These are phyloP conservation scores for Bryoglossum gracile DNA, from an alignment of 495 filamentous ascomycete species.

Conservation along the genomic window DNA sequence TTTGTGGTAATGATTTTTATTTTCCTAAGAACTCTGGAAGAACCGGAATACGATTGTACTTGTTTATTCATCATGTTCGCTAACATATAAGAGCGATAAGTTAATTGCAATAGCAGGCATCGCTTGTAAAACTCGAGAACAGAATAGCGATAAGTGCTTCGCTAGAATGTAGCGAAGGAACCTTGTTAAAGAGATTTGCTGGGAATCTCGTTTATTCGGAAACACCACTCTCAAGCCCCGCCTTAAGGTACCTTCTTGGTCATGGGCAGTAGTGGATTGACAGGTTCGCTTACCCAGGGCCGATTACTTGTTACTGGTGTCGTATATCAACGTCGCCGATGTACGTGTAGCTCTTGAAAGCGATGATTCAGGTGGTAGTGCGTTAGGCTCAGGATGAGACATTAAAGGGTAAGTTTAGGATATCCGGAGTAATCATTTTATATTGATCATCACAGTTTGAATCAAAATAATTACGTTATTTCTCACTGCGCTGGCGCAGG, in stretches of 20 bases:
- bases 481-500: too few species aligned
- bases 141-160: not conserved
- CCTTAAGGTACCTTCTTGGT: not conserved
- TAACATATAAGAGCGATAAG: slow-evolving; percentile 3
- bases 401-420: too few species aligned
- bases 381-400: too few species aligned
- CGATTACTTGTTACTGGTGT: too few species aligned
- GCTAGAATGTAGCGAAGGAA: not conserved
- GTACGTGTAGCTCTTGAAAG: too few species aligned
- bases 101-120: slow-evolving; percentile 5
- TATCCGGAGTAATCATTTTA: too few species aligned
- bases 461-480: too few species aligned
- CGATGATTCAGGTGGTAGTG: too few species aligned
- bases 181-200: not conserved
- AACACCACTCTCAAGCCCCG: too few species aligned
- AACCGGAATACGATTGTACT: not conserved
- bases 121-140: not conserved
- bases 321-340: too few species aligned
- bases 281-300: not conserved
- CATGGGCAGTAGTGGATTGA: not conserved
- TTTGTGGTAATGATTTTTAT: not conserved
- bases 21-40: not conserved
- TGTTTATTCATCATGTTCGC: not conserved
- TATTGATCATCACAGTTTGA: too few species aligned
- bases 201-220: not conserved